These are phyloP conservation scores for Metarhizium album DNA, from an alignment of 2,329 filamentous ascomycete genomes.

Conservation along the genomic window DNA sequence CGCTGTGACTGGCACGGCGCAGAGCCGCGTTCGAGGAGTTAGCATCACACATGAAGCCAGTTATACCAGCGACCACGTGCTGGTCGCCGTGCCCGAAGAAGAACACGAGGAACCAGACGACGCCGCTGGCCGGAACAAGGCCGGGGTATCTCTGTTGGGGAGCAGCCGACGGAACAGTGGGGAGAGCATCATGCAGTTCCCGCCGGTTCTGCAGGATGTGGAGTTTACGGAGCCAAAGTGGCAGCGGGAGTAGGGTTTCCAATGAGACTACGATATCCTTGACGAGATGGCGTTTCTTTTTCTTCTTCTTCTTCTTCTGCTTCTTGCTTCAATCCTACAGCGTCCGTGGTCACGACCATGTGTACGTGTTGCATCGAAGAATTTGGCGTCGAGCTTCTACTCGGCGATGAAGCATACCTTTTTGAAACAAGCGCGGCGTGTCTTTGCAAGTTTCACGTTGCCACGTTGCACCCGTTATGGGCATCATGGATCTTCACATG, in stretches of 20 bases:
- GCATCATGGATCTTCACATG: no score
- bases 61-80: conserved; percentile 25
- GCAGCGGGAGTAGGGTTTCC: conserved; percentile 7
- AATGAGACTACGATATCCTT: not conserved
- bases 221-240: conserved; percentile 19
- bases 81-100: conserved; percentile 30
- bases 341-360: not conserved
- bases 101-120: conserved; percentile 15
- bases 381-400: no score
- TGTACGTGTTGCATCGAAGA: no score
- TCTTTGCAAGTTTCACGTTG: no score
- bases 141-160: conserved; percentile 8
- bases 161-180: conserved; percentile 14
- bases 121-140: not conserved
- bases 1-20: not conserved
- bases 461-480: no score
- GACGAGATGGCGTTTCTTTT: not conserved
- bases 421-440: no score
- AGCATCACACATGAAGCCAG: conserved; percentile 22
- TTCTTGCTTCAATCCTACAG: not conserved
- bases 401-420: no score
- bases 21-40: conserved; percentile 14
- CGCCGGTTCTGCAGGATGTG: conserved; percentile 12
- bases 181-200: conserved; percentile 3
- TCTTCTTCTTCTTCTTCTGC: no score